phyloP scores from a whole-genome alignment of 225 moss, liverwort and hornwort genomes.

The Sphagnum contortum region DNA sequence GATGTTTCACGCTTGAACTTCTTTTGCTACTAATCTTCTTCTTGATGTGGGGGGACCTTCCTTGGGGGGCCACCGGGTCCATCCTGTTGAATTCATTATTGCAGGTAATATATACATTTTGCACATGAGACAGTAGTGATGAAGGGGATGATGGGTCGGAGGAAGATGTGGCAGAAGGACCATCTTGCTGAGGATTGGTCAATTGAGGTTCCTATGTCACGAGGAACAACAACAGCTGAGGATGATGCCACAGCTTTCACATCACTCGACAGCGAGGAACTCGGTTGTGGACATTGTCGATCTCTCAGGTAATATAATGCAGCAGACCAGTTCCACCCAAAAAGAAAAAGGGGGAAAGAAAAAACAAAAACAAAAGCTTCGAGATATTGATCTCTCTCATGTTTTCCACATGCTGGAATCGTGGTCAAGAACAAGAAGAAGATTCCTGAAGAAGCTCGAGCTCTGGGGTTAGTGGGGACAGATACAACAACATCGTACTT shows the following conservation, averaged over 20 bases:
- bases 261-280: constrained; percentile 8
- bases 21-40: no score
- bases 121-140: constrained; percentile 20
- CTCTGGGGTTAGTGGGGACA: neutral
- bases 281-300: constrained; percentile 48
- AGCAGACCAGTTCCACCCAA: no score
- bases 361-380: no score
- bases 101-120: no score
- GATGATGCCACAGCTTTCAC: neutral
- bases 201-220: constrained; percentile 18
- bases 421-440: neutral
- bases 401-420: no score
- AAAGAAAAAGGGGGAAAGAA: no score
- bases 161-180: constrained; percentile 24
- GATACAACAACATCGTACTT: neutral
- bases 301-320: constrained; percentile 47
- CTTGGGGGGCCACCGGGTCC: no score
- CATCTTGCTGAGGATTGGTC: constrained; percentile 17
- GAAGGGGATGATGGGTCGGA: constrained; percentile 33
- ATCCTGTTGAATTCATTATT: no score
- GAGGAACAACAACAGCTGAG: constrained; percentile 4
- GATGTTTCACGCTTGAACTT: no score
- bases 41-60: no score
- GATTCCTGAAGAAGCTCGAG: neutral
- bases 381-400: neutral